These are phyloP conservation scores for Crithidia fasciculata DNA, from an alignment of 208 protist species.

Conservation along the genomic window DNA sequence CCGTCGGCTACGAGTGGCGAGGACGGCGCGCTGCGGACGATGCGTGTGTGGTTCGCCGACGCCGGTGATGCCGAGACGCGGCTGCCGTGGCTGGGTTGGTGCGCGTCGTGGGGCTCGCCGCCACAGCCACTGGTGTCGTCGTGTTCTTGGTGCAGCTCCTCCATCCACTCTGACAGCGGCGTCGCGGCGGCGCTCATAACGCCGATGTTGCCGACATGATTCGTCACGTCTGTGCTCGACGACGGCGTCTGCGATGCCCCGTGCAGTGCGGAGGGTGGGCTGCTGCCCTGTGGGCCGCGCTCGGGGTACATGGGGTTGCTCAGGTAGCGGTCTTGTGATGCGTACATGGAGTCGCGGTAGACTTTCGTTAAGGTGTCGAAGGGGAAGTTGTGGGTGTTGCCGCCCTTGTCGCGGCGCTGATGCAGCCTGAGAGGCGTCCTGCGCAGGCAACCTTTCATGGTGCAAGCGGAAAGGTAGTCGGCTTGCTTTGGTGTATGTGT, in stretches of 20 bases:
- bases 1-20: neutral
- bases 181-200: slow-evolving; percentile 51
- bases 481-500: neutral
- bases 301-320: slow-evolving; percentile 51
- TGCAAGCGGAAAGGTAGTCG: neutral
- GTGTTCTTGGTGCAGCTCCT: slow-evolving; percentile 16
- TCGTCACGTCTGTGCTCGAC: slow-evolving; percentile 38
- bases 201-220: slow-evolving; percentile 60
- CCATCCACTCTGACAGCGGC: slow-evolving; percentile 23
- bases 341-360: slow-evolving; percentile 73
- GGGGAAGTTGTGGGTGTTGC: slow-evolving; percentile 64
- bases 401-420: slow-evolving; percentile 51
- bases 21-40: neutral
- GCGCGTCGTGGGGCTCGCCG: neutral
- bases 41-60: neutral
- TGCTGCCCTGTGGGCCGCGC: slow-evolving; percentile 7
- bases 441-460: slow-evolving; percentile 25
- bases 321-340: slow-evolving; percentile 28
- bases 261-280: neutral
- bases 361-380: slow-evolving; percentile 79
- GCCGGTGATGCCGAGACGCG: neutral
- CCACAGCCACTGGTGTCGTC: neutral
- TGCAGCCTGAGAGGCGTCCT: slow-evolving; percentile 28
- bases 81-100: neutral
- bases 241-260: neutral